These are phyloP conservation scores for Trichoderma parareesei DNA, from an alignment of 495 filamentous ascomycete genomes.

Conservation along the genomic window DNA sequence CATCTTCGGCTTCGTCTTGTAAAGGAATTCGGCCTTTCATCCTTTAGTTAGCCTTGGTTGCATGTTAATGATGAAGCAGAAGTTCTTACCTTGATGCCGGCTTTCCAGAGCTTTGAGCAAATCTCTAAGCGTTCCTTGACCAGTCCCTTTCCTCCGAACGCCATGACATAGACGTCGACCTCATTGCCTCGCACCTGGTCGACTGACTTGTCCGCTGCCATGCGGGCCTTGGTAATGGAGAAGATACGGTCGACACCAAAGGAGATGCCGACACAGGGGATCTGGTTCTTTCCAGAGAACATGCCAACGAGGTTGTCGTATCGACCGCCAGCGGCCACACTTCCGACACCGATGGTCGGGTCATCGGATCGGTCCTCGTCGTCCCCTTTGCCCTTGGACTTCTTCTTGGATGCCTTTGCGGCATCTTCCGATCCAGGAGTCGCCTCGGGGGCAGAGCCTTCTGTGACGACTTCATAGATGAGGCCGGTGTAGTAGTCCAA, in stretches of 20 bases:
- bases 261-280: conserved; percentile 89
- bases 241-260: conserved; percentile 96
- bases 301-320: conserved; percentile 93
- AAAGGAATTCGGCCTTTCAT: conserved; percentile 61
- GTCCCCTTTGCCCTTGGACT: conserved; percentile 43
- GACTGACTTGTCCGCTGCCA: conserved; percentile 47
- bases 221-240: conserved; percentile 74
- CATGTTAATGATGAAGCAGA: neutral
- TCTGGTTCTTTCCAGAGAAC: conserved; percentile 73
- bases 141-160: conserved; percentile 76
- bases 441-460: conserved; percentile 59
- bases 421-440: conserved; percentile 34
- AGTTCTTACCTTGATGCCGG: conserved; percentile 58
- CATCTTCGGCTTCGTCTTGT: conserved; percentile 72
- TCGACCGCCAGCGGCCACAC: conserved; percentile 70
- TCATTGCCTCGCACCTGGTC: conserved; percentile 52
- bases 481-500: conserved; percentile 93
- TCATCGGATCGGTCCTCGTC: conserved; percentile 81
- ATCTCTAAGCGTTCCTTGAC: conserved; percentile 74
- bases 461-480: conserved; percentile 73
- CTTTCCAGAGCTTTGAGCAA: conserved; percentile 64
- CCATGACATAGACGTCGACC: conserved; percentile 86
- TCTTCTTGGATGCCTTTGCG: conserved; percentile 49
- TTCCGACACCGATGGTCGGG: conserved; percentile 64
- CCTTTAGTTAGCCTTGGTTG: conserved; percentile 14